phyloP scores from a whole-genome alignment of 208 protist genomes.

The Porcisia deanei region DNA sequence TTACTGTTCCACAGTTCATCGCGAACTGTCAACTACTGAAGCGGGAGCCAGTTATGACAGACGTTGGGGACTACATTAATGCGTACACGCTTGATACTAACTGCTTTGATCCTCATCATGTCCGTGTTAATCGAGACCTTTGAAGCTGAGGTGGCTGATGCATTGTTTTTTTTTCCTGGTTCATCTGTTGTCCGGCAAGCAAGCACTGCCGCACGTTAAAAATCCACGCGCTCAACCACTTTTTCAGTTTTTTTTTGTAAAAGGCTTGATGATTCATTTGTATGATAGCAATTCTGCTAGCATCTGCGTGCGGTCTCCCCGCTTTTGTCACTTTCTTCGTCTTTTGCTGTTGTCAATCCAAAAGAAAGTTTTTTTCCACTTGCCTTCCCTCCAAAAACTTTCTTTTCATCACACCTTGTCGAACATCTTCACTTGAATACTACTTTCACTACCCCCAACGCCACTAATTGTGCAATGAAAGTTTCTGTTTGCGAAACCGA shows the following conservation, averaged over 20 bases:
- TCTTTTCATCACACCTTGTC: no score
- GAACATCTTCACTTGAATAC: not conserved
- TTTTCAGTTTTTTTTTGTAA: constrained; percentile 2
- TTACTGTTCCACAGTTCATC: constrained; percentile 91
- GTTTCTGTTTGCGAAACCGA: not conserved
- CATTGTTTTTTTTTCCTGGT: constrained; percentile 16
- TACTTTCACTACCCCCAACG: not conserved
- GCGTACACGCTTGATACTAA: constrained; percentile 84
- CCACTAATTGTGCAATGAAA: not conserved
- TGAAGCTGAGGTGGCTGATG: constrained; percentile 12
- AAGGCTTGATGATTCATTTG: not conserved
- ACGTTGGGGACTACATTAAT: constrained; percentile 91
- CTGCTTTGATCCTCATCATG: constrained; percentile 77
- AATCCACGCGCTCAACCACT: not conserved
- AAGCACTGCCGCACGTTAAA: not conserved
- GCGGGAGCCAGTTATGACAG: constrained; percentile 80
- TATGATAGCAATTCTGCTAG: not conserved
- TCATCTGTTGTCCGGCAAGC: not conserved
- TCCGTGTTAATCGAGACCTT: constrained; percentile 87
- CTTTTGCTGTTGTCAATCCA: not conserved
- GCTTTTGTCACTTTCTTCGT: constrained; percentile 2
- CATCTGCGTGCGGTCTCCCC: not conserved
- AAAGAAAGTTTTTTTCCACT: not conserved
- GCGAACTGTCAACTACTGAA: constrained; percentile 71
- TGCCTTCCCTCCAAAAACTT: not conserved